These are phyloP conservation scores for Paramecium tetraurelia DNA, from an alignment of 73 alveolate genomes.

Conservation along the genomic window DNA sequence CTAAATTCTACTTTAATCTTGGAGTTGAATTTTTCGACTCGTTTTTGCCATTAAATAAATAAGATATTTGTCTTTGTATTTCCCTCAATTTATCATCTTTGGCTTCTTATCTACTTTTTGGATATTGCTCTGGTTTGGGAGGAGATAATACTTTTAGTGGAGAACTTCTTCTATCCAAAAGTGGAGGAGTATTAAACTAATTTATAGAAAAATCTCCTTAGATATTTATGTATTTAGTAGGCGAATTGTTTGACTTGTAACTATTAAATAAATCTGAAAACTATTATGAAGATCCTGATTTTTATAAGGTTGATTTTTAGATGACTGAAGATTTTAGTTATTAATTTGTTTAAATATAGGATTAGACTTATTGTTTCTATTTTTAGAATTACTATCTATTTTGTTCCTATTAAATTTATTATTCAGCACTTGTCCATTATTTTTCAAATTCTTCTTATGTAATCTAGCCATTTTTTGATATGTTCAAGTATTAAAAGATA, in stretches of 20 bases:
- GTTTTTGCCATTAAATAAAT: not conserved
- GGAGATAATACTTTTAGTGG: not conserved
- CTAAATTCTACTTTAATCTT: not conserved
- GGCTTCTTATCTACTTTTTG: not conserved
- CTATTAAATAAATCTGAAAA: not conserved
- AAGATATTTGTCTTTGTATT: not conserved
- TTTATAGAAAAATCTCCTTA: conserved; percentile 13
- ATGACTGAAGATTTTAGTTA: not conserved
- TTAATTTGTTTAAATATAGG: not conserved
- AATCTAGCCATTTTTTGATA: not conserved
- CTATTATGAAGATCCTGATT: not conserved
- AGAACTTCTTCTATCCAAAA: not conserved
- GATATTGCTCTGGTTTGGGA: conserved; percentile 7
- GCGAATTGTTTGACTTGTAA: not conserved
- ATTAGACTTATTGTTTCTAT: not conserved
- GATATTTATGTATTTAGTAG: not conserved
- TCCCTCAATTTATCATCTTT: conserved; percentile 3
- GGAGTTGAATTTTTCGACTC: not conserved
- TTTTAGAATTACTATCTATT: not conserved
- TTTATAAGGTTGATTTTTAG: not conserved
- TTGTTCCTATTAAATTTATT: not conserved
- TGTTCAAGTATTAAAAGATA: not conserved
- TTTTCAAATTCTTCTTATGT: conserved; percentile 2
- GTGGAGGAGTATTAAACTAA: not conserved
- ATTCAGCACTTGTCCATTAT: conserved; percentile 11